Conservation (phyloP, 106 monocot species). For the Dendrobium officinale region DNA sequence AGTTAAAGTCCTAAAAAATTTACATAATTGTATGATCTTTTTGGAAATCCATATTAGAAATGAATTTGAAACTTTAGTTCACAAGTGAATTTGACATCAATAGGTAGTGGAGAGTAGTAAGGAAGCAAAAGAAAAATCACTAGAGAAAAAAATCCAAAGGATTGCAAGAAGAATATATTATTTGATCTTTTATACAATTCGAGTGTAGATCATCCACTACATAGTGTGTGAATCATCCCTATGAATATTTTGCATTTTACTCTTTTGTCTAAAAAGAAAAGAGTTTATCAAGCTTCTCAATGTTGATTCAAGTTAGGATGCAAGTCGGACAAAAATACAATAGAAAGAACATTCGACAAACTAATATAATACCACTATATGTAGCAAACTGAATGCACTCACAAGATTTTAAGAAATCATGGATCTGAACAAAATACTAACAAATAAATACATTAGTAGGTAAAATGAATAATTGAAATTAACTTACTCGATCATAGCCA, state of each 20-base stretch:
- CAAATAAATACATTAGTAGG: background rate
- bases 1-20: too few species aligned
- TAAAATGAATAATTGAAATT: background rate
- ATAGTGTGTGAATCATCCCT: background rate
- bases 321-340: background rate
- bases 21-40: too few species aligned
- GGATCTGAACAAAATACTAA: background rate
- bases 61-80: too few species aligned
- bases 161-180: background rate
- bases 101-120: too few species aligned
- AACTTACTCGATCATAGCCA: constrained; percentile 76
- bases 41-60: too few species aligned
- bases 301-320: background rate
- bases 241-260: background rate
- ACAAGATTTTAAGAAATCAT: background rate
- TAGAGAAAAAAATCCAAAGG: background rate
- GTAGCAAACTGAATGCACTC: background rate
- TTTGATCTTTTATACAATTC: background rate
- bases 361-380: background rate
- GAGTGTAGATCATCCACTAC: background rate
- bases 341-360: background rate
- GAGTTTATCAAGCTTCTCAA: background rate
- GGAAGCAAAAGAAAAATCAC: too few species aligned
- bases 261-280: background rate
- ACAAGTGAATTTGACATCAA: too few species aligned